Percentiles rank a stretch among this genome's conserved stretches.
Conservation (phyloP, 495 filamentous ascomycete genomes). For the Aspergillus bertholletiae region DNA sequence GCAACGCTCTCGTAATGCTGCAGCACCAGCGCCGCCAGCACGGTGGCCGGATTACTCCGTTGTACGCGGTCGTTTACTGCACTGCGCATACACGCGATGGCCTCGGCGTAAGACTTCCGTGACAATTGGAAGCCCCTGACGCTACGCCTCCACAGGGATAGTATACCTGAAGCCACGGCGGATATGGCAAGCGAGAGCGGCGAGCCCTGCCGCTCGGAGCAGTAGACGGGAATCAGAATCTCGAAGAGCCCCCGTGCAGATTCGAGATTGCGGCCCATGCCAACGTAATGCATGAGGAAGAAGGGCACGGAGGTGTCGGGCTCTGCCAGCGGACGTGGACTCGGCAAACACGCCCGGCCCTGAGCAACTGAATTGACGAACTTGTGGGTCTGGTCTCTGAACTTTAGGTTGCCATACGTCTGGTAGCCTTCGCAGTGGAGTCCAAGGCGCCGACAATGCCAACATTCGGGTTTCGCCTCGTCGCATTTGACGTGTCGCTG, state of each 20-base stretch:
- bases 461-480: constrained; percentile 20
- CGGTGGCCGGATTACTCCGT: constrained; percentile 8
- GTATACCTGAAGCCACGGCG: constrained; percentile 9
- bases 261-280: constrained; percentile 9
- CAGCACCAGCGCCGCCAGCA: constrained; percentile 10
- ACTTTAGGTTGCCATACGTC: constrained; percentile 3
- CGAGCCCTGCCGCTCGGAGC: constrained; percentile 9
- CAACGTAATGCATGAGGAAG: constrained; percentile 8
- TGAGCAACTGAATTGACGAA: neutral
- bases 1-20: constrained; percentile 13
- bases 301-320: constrained; percentile 11
- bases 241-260: constrained; percentile 14
- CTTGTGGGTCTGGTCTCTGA: constrained; percentile 13
- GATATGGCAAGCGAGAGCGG: constrained; percentile 11
- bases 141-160: constrained; percentile 11
- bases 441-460: constrained; percentile 8
- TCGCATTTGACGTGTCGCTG: constrained; percentile 26
- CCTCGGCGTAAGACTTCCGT: neutral
- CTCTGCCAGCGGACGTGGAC: neutral
- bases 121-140: neutral
- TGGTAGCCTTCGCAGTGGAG: constrained; percentile 8
- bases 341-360: neutral
- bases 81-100: constrained; percentile 4
- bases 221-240: constrained; percentile 11
- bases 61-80: constrained; percentile 6